Base-by-base conservation (phyloP, 257 asterid genomes). In the Gynochthodes officinalis region DNA sequence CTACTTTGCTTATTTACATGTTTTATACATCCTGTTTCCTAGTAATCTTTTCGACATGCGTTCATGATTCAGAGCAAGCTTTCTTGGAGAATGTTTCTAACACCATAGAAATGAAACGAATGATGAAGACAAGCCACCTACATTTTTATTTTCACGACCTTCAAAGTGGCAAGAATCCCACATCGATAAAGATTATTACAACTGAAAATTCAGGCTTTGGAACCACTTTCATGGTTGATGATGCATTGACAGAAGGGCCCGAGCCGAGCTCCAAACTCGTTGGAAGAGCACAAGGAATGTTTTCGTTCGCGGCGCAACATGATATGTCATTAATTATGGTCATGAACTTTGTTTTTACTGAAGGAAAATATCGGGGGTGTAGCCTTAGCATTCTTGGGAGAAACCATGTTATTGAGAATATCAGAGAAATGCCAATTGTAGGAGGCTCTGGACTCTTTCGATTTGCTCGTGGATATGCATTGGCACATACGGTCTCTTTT, bases 231-330 rank as follows among this genome's bases (percentile, higher is more conserved):
- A 74, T 87, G 12, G 62, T 80, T 4, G 91, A 87, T 35, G 89
- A 89, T 65, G 81, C 89, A 23, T 50, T 89, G 77, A 86, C 89
- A 4, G 79, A 76, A 40, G 83, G 82, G 50, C 80, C 76, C 1
- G 82, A 82, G 14, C 78, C 80, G 11, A 66, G 62, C n/a, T 85
- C 89, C 1, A 79, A 79, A 33, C 64, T 72, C 43, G 79, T 89
- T 10, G 96, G 96, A 28, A 75, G 86, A 37, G 91, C 95, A 13
- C 89, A 86, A 63, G 95, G 91, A 2, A 64, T 83, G 83, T 86
- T 84, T 9, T 39, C 86, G 9, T 2, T 57, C 33, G 78, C 87
- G 14, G 77, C 89, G 0, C 70, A 75, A 54, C 49, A 73, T 7
- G 79, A 74, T 2, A 23, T 37, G 9, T 67, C 76, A 25, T 67